Evolutionary conservation across 441 rosid species (phyloP), one percentile per base, ranked within the genome.

Genomic region (Iberis amara): DNA sequence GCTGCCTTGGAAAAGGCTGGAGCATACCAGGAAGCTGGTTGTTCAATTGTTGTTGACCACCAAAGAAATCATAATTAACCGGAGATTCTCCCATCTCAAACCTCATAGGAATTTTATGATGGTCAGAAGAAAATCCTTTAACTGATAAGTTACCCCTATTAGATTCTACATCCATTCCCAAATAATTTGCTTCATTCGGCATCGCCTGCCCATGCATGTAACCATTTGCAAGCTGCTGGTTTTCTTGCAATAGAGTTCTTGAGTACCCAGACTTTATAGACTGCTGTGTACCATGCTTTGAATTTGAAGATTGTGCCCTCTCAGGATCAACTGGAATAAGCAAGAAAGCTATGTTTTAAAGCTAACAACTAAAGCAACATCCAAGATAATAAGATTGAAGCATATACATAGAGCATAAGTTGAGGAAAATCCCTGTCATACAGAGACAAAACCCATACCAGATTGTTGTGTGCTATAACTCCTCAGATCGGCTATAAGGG

Each of bases 1-100:
- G 83, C 73, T 79, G 95, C 71, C 83, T 79, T 26, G 84, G 80
- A 32, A 76, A 68, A 43, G 81, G 61, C 54, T 75, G 96, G 67
- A 79, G 49, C 75, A 79, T 69, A 56, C 79, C 76, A 64, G 81
- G 73, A 58, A 72, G 76, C 68, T 80, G 94, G 66, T 60, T 62
- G 52, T 61, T 74, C 64, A 73, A 13, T 51, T 77, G 92, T 26
- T 77, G 95, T 61, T 76, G 92, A 59, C 70, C 80, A 55, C 89
- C 86, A 64, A 76, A 80, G 73, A 81, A 77, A 65, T 85, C 78
- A 55, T 57, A 83, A 77, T 81, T 80, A 53, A 72, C 76, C 4
- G 96, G 82, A 69, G 85, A 70, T 65, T 82, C 96, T 58, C 68
- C 67, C 73, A 71, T 73, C 68, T 79, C 92, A 65, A 49, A 57